Evolutionary conservation across 306 rosid species (phyloP).

Genomic region (Neltuma alba): DNA sequence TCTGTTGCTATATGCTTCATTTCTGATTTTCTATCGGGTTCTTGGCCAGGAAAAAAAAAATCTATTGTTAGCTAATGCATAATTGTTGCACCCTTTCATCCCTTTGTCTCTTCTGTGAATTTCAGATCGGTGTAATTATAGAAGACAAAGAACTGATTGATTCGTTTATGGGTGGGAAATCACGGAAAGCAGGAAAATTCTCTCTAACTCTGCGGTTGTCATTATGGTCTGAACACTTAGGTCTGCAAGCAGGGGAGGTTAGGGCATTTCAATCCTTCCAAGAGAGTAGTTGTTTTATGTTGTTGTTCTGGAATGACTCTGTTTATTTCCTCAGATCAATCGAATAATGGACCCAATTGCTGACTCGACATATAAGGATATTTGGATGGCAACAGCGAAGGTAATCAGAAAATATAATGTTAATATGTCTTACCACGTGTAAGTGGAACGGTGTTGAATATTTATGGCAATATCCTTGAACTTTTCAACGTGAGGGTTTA

Average conservation of each 20-base stretch:
- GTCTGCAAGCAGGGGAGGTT: constrained; percentile 80
- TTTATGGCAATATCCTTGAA: background rate
- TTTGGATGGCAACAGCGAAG: constrained; percentile 98
- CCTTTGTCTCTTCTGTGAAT: constrained; percentile 30
- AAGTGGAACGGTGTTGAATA: background rate
- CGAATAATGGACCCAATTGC: constrained; percentile 76
- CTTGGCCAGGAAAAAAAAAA: background rate
- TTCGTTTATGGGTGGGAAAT: constrained; percentile 89
- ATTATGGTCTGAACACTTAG: constrained; percentile 96
- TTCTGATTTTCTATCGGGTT: constrained; percentile 9
- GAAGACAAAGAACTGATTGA: constrained; percentile 81
- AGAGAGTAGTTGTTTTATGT: constrained; percentile 18
- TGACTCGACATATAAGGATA: constrained; percentile 87
- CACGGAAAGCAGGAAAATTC: constrained; percentile 93
- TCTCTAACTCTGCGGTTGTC: constrained; percentile 82
- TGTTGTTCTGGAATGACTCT: constrained; percentile 34
- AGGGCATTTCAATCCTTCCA: constrained; percentile 30
- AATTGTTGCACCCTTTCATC: constrained; percentile 24
- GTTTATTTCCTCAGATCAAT: constrained; percentile 54
- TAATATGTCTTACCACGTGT: constrained; percentile 1
- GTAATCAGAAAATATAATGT: constrained; percentile 42
- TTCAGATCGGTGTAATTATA: constrained; percentile 83
- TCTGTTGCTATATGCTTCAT: constrained; percentile 16
- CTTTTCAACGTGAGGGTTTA: background rate
- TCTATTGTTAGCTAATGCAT: constrained; percentile 22